These are phyloP conservation scores for Leccinum barrowsii DNA, from an alignment of 768 basidiomycete species.

Conservation along the genomic window DNA sequence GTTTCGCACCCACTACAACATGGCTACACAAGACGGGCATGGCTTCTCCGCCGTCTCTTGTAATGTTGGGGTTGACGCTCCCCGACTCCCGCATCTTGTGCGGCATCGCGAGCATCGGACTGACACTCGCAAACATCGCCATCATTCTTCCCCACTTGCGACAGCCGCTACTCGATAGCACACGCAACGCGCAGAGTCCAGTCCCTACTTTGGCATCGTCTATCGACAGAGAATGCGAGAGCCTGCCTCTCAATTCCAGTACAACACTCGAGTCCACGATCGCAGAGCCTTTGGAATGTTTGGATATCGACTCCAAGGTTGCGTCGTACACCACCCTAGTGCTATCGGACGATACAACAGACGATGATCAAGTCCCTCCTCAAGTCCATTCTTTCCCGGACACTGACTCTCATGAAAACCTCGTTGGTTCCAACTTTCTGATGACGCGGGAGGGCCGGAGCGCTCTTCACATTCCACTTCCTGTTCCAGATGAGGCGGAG, in stretches of 20 bases:
- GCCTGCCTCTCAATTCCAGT: neutral
- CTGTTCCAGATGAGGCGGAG: conserved; percentile 14
- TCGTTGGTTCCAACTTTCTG: neutral
- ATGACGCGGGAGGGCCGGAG: conserved; percentile 1
- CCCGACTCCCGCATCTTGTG: conserved; percentile 26
- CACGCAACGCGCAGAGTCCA: neutral
- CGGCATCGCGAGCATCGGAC: conserved; percentile 23
- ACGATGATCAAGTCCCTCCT: neutral
- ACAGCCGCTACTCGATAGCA: conserved; percentile 17
- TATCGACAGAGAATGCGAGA: neutral
- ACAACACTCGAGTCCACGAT: neutral
- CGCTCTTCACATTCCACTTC: conserved; percentile 12
- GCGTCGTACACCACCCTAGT: neutral
- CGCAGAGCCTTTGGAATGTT: neutral
- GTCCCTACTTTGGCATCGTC: neutral
- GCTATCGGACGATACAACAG: neutral
- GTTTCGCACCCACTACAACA: conserved; percentile 17
- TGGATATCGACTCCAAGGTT: neutral
- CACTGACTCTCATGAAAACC: neutral
- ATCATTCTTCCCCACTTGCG: conserved; percentile 22
- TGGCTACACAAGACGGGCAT: conserved; percentile 21
- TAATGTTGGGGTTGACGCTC: conserved; percentile 22
- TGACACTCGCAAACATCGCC: conserved; percentile 25
- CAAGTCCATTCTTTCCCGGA: neutral
- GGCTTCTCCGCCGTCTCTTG: conserved; percentile 25